Evolutionary conservation across 805 yeast species (phyloP).

Genomic region (Isabelozyma gotoi): DNA sequence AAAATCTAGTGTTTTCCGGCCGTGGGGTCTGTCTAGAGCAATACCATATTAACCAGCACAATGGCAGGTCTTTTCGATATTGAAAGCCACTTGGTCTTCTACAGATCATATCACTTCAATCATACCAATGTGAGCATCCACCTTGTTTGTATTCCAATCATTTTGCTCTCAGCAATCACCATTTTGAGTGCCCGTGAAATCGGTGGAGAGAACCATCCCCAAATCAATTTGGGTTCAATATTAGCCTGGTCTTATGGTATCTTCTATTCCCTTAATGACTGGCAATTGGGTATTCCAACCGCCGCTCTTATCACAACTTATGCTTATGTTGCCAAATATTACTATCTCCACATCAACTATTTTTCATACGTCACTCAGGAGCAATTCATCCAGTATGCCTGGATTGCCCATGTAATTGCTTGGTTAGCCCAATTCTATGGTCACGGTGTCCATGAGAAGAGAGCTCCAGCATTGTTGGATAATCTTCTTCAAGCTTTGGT

Average conservation of each 20-base stretch:
- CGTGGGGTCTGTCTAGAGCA: neutral
- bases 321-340: slow-evolving; percentile 19
- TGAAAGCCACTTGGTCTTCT: slow-evolving; percentile 38
- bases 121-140: slow-evolving; percentile 75
- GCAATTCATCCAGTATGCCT: slow-evolving; percentile 27
- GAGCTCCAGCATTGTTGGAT: slow-evolving; percentile 86
- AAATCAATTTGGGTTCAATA: slow-evolving; percentile 47
- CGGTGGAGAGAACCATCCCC: slow-evolving; percentile 17
- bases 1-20: too few relatives aligned
- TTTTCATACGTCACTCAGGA: slow-evolving; percentile 8
- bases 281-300: slow-evolving; percentile 35
- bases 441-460: slow-evolving; percentile 76
- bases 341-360: slow-evolving; percentile 12
- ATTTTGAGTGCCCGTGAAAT: slow-evolving; percentile 28
- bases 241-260: slow-evolving; percentile 48
- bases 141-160: slow-evolving; percentile 74
- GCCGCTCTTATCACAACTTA: slow-evolving; percentile 20
- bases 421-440: slow-evolving; percentile 91
- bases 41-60: neutral
- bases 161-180: slow-evolving; percentile 55
- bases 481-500: slow-evolving; percentile 82
- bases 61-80: slow-evolving; percentile 37
- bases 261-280: slow-evolving; percentile 62
- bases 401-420: slow-evolving; percentile 47
- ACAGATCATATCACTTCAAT: slow-evolving; percentile 50